Evolutionary conservation across 768 basidiomycete genomes (phyloP).

Genomic region (Tylopilus subfusipes): DNA sequence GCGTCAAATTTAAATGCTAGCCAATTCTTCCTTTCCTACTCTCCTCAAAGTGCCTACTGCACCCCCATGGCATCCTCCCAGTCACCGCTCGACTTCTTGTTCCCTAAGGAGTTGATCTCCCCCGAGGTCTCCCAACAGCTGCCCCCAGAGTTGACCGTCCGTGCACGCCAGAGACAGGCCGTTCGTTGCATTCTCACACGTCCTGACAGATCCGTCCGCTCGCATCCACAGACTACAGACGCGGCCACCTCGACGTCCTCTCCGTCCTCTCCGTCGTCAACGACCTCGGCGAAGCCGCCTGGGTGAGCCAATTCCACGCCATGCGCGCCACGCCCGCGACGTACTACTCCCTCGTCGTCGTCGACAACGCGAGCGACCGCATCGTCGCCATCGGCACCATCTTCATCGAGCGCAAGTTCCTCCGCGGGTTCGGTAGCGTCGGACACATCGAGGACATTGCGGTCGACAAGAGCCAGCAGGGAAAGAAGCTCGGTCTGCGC

Average conservation of each 20-base stretch:
- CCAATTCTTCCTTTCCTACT: not conserved
- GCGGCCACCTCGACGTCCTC: slow-evolving; percentile 84
- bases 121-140: slow-evolving; percentile 55
- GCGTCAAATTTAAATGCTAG: too few relatives aligned
- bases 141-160: slow-evolving; percentile 41
- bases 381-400: slow-evolving; percentile 83
- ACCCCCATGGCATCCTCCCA: slow-evolving; percentile 47
- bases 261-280: slow-evolving; percentile 65
- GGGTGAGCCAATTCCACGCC: slow-evolving; percentile 64
- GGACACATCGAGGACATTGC: slow-evolving; percentile 99
- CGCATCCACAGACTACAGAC: slow-evolving; percentile 74
- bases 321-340: slow-evolving; percentile 54
- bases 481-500: slow-evolving; percentile 84
- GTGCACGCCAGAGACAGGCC: not conserved
- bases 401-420: slow-evolving; percentile 93
- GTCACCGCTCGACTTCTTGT: slow-evolving; percentile 69
- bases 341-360: slow-evolving; percentile 84
- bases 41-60: slow-evolving; percentile 1
- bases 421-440: slow-evolving; percentile 77
- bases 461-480: slow-evolving; percentile 83
- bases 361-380: slow-evolving; percentile 67
- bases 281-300: slow-evolving; percentile 63
- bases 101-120: slow-evolving; percentile 70
- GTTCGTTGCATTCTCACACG: slow-evolving; percentile 1
- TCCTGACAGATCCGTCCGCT: slow-evolving; percentile 81